Evolutionary conservation across 495 filamentous ascomycete genomes (phyloP).

Genomic region (Talaromyces wortmannii): DNA sequence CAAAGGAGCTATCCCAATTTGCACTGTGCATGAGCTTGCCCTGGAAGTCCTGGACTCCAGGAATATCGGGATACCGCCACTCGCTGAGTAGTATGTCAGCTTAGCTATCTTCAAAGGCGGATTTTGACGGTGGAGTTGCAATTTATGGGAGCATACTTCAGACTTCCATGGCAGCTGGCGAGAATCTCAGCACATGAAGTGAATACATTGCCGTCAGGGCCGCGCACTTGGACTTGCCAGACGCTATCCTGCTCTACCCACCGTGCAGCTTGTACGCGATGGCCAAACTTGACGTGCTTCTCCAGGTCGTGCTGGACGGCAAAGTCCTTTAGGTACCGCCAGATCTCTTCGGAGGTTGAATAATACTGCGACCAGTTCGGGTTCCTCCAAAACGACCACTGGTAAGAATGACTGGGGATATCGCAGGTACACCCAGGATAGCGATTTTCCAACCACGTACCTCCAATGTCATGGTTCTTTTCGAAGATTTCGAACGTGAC

Average conservation of each 20-base stretch:
- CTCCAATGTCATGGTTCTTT: conserved; percentile 60
- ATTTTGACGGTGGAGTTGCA: too few relatives aligned
- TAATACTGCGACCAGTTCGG: conserved; percentile 13
- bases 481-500: conserved; percentile 57
- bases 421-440: conserved; percentile 50
- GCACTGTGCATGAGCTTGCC: conserved; percentile 51
- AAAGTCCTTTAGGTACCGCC: conserved; percentile 27
- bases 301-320: conserved; percentile 28
- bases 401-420: conserved; percentile 11
- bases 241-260: conserved; percentile 31
- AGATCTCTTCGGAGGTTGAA: conserved; percentile 38
- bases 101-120: too few relatives aligned
- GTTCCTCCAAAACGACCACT: conserved; percentile 22
- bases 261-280: conserved; percentile 20
- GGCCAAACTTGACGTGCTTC: conserved; percentile 31
- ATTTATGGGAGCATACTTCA: too few relatives aligned
- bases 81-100: too few relatives aligned
- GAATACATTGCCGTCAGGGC: conserved; percentile 24
- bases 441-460: conserved; percentile 57
- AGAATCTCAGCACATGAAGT: conserved; percentile 46
- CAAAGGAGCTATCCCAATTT: conserved; percentile 48
- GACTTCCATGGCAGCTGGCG: conserved; percentile 45
- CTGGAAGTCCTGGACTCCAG: conserved; percentile 43
- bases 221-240: conserved; percentile 44
- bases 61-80: conserved; percentile 49